These are phyloP conservation scores for Aureobasidium melanogenum DNA, from an alignment of 2,329 filamentous ascomycete species.

Conservation along the genomic window DNA sequence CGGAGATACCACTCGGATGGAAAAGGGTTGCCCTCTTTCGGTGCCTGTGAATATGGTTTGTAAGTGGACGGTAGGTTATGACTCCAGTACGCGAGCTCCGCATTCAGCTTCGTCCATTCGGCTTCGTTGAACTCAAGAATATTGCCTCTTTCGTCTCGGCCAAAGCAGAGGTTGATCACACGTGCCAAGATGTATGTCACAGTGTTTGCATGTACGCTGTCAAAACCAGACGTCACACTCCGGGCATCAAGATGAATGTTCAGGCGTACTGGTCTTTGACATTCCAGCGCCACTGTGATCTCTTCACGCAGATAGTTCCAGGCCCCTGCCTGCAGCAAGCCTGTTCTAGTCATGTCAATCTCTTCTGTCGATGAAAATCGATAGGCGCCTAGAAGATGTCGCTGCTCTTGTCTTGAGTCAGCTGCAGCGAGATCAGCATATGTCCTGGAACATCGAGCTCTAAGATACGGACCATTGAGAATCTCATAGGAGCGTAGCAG, in stretches of 20 bases:
- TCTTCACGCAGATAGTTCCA: conserved; percentile 47
- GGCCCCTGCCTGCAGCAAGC: conserved; percentile 34
- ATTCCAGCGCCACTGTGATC: conserved; percentile 43
- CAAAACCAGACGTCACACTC: conserved; percentile 15
- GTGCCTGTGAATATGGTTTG: conserved; percentile 25
- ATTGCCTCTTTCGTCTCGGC: no score
- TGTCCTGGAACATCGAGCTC: no score
- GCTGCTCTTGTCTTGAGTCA: conserved; percentile 30
- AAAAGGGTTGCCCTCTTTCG: conserved; percentile 20
- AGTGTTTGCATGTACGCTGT: conserved; percentile 32
- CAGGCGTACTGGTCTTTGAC: conserved; percentile 14
- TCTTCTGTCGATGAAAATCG: conserved; percentile 31
- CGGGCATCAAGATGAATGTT: neutral
- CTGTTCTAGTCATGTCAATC: conserved; percentile 17
- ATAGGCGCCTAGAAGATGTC: conserved; percentile 40
- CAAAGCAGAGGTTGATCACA: conserved; percentile 35
- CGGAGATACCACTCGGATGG: conserved; percentile 34
- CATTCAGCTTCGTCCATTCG: neutral
- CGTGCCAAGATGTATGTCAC: conserved; percentile 36
- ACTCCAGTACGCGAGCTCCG: conserved; percentile 26
- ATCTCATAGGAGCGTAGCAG: conserved; percentile 43
- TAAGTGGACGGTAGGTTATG: conserved; percentile 25
- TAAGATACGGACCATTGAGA: conserved; percentile 29
- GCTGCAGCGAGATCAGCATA: neutral
- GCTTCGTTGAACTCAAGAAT: neutral